A percentile compares a stretch with the other conserved stretches of the same genome.
Conservation (phyloP, 305 asterid species). For the Rubia peregrina region DNA sequence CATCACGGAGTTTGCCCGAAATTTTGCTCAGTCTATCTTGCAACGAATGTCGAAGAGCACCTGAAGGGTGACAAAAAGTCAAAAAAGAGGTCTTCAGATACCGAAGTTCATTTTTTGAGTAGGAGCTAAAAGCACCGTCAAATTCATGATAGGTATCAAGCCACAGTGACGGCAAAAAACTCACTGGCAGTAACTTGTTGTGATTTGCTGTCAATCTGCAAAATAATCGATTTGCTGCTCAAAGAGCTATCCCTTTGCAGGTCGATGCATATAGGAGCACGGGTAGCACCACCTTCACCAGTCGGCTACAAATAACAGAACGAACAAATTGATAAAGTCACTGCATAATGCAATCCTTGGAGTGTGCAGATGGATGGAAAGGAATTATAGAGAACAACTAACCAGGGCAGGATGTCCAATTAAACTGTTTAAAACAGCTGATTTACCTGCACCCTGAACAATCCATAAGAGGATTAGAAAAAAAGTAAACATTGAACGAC, state of each 20-base stretch:
- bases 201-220: constrained; percentile 94
- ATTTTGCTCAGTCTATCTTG: constrained; percentile 85
- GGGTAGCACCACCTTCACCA: constrained; percentile 99
- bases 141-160: not conserved
- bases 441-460: constrained; percentile 96
- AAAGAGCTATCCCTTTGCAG: constrained; percentile 76
- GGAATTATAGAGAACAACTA: constrained; percentile 24
- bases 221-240: constrained; percentile 75
- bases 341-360: not conserved
- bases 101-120: not conserved
- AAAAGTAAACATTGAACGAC: constrained; percentile 13
- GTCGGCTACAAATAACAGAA: constrained; percentile 60
- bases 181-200: constrained; percentile 92
- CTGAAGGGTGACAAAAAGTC: constrained; percentile 33
- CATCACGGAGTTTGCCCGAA: constrained; percentile 83
- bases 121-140: not conserved
- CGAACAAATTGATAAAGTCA: not conserved
- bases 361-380: constrained; percentile 1
- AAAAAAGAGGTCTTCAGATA: not conserved
- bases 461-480: constrained; percentile 20
- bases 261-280: constrained; percentile 95
- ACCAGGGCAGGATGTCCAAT: constrained; percentile 97
- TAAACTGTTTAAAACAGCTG: constrained; percentile 90
- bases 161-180: constrained; percentile 18
- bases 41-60: constrained; percentile 94